These are phyloP conservation scores for Chaetomium sp. DNA, from an alignment of 2,329 filamentous ascomycete genomes.

Conservation along the genomic window DNA sequence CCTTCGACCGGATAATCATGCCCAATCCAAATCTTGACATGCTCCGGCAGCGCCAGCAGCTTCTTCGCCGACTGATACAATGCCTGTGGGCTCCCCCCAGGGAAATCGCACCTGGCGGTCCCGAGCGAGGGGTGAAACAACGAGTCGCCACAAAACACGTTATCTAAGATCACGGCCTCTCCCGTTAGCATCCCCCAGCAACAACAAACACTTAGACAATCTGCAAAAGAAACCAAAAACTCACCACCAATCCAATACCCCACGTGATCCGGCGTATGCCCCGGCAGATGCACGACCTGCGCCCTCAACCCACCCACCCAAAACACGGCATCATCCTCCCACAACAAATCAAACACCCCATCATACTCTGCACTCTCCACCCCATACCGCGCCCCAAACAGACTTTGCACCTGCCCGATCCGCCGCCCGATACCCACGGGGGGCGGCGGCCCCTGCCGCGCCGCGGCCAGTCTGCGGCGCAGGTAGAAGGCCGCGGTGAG, in stretches of 20 bases:
- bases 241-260: conserved; percentile 58
- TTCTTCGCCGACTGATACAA: conserved; percentile 49
- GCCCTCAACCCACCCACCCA: conserved; percentile 50
- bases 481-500: conserved; percentile 62
- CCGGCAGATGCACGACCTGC: conserved; percentile 57
- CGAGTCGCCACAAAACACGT: conserved; percentile 57
- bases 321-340: conserved; percentile 57
- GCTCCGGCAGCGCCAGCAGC: conserved; percentile 46
- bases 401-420: conserved; percentile 53
- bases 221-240: not conserved
- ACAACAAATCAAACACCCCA: conserved; percentile 54
- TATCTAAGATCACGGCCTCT: conserved; percentile 36
- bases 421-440: conserved; percentile 58
- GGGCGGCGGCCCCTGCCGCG: conserved; percentile 38
- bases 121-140: conserved; percentile 57
- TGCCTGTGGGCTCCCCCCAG: conserved; percentile 49
- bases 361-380: conserved; percentile 48
- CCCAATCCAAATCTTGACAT: conserved; percentile 55
- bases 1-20: conserved; percentile 55
- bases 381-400: conserved; percentile 53
- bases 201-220: too few species aligned
- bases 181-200: not conserved
- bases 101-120: conserved; percentile 57
- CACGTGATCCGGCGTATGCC: conserved; percentile 63
- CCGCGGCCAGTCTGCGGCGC: conserved; percentile 46